Evolutionary conservation across 2,329 filamentous ascomycete species (phyloP), one percentile per base, ranked within the genome.

Genomic region (Aspergillus proliferans): DNA sequence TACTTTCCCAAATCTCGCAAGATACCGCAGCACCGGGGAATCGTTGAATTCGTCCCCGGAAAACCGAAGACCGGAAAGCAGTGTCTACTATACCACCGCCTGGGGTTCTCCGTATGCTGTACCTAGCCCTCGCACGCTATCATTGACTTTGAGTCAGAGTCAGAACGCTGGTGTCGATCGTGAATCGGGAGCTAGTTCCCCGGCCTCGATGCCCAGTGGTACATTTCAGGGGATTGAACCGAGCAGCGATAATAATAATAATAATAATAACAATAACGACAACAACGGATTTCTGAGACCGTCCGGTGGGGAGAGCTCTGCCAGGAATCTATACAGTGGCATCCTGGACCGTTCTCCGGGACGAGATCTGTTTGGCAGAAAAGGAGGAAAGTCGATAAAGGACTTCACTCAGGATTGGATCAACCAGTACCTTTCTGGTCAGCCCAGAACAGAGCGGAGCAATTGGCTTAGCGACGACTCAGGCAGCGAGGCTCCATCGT

Each of bases 41-140:
- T 69, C 69, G 14, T 57, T 61, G 30, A 60, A 64, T n/a, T 65
- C 69, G 30, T 72, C 71, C 15, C 67, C 69, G 33, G 66, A 69
- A 34, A 69, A 71, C 54, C 67, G 62, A 43, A 64, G 66, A 56
- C 71, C 71, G 41, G 75, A 76, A 54, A 76, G 74, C 50, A 75
- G 72, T 54, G 66, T 75, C 43, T 81, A 80, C 64, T 81, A 81
- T 63, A 93, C 88, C 43, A 86, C 89, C 44, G 91, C 86, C 66
- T 95, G 91, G 90, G 91, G 91, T 49, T 95, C 90, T 47, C 91
- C 91, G 19, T 95, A 95, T 71, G 84, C 87, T 48, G 79, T 85
- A 36, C 74, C 77, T 10, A 85, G 72, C 56, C 67, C 71, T 45
- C 67, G 70, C 45, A 63, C 65, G 56, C 57, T 70, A 21, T 70